These are phyloP conservation scores for Aegilops bicornis DNA, from an alignment of 176 grass and related monocot genomes.

Conservation along the genomic window DNA sequence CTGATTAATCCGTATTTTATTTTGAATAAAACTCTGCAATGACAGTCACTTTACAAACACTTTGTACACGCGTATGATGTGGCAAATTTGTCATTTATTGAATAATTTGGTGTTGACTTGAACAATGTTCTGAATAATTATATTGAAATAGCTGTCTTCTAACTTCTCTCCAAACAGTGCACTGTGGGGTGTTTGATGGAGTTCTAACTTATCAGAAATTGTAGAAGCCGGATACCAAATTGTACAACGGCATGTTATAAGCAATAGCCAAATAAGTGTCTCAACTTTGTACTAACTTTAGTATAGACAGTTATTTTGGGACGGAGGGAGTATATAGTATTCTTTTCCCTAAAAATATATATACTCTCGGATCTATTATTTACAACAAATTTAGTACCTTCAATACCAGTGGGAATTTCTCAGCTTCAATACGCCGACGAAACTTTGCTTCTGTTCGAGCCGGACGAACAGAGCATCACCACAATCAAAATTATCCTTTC, in stretches of 20 bases:
- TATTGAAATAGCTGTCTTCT: neutral
- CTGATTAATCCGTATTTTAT: neutral
- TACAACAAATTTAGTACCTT: too few species aligned
- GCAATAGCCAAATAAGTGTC: neutral
- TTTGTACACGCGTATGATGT: neutral
- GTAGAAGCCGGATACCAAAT: neutral
- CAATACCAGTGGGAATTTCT: too few species aligned
- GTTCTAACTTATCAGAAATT: neutral
- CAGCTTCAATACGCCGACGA: too few species aligned
- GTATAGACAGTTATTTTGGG: too few species aligned
- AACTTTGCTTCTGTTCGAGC: too few species aligned
- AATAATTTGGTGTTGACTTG: neutral
- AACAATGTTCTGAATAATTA: neutral
- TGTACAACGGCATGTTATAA: neutral
- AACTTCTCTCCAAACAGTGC: neutral
- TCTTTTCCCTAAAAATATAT: too few species aligned
- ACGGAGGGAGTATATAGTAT: too few species aligned
- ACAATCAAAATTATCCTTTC: too few species aligned
- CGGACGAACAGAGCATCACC: too few species aligned
- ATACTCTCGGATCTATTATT: too few species aligned
- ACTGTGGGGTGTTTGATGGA: neutral
- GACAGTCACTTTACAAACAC: neutral
- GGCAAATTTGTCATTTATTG: neutral
- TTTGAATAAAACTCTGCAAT: neutral
- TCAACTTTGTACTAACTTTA: too few species aligned